Base-by-base conservation (phyloP, 2,329 filamentous ascomycete genomes). In the Juglanconis sp. region DNA sequence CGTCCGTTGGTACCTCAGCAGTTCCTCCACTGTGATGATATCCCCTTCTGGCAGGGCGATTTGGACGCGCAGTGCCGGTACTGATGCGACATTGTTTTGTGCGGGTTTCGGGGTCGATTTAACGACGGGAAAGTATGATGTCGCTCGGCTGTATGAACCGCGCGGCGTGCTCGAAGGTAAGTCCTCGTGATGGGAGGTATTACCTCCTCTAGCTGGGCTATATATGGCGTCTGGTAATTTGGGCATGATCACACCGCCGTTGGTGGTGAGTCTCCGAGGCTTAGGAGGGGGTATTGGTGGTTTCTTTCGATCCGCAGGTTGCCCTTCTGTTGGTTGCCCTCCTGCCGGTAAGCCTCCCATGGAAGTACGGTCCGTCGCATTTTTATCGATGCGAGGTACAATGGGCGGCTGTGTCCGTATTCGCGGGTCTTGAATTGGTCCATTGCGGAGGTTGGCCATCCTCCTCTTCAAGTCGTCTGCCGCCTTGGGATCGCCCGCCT, bases 191-290 rank as follows among this genome's bases (percentile, higher is more conserved):
- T 83, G 85, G 3, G 87, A 86, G 4, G 88, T 79, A 59, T 86
- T 89, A 34, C 90, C 90, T 38, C 90, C 90, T 38, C 89, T 81
- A 1, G 87, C 87, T n/a, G 90, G 90, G 67, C 87, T 92, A 69
- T 92, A 93, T 4, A 90, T 90, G 7, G 90, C 88, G 67, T 87
- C 88, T 1, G 90, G 90, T 50, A 88, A 75, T 70, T 89, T 89
- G 10, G 89, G 89, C 68, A 92, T 79, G 7, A 84, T 71, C n/a
- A 81, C 70, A 5, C 13, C 17, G n/a, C 50, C 55, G 31, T 35
- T 31, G n/a, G 48, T 57, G 31, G 47, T 50, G 36, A 57, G 55
- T 40, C 50, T 57, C 8, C 17, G 47, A 8, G 55, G 55, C 31
- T 57, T 57, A 1, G 48, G 55, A 10, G 55, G 55, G 10, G 62